Conservation (phyloP, 2,329 filamentous ascomycete genomes). For the Aurifilum marmelostoma region DNA sequence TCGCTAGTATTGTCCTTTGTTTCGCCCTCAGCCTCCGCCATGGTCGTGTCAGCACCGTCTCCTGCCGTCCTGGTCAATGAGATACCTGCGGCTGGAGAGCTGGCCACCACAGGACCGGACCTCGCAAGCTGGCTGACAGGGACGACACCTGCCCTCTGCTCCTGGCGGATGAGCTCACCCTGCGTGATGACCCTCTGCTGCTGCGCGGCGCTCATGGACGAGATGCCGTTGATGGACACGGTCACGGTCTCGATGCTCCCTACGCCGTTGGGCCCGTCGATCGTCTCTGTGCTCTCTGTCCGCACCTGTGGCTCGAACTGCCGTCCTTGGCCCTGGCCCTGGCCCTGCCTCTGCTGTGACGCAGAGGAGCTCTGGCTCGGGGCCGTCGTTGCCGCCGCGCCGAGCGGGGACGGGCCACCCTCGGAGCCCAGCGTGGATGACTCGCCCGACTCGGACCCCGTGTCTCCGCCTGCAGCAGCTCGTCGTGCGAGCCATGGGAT, state of each 20-base stretch:
- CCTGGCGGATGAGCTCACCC: conserved; percentile 82
- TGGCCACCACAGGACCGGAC: conserved; percentile 37
- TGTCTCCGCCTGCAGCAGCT: conserved; percentile 35
- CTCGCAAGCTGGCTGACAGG: conserved; percentile 65
- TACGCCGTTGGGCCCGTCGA: conserved; percentile 78
- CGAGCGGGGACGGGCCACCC: conserved; percentile 24
- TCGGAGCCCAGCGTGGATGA: conserved; percentile 25
- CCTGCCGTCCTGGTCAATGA: conserved; percentile 12
- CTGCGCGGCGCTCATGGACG: conserved; percentile 50
- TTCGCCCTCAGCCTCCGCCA: conserved; percentile 31
- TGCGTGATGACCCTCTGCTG: conserved; percentile 68
- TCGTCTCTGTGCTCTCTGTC: conserved; percentile 77
- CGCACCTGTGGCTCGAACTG: conserved; percentile 64
- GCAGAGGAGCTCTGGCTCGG: conserved; percentile 4
- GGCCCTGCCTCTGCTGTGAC: conserved; percentile 33
- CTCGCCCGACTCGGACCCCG: conserved; percentile 26
- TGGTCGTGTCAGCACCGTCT: conserved; percentile 29
- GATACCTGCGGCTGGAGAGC: conserved; percentile 32
- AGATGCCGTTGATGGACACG: conserved; percentile 72
- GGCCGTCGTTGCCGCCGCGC: not conserved
- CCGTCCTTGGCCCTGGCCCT: conserved; percentile 29
- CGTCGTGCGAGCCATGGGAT: conserved; percentile 79
- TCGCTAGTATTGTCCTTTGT: conserved; percentile 33
- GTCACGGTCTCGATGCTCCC: conserved; percentile 82
- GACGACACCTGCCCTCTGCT: conserved; percentile 80